Evolutionary conservation across 108 stramenopile genomes (phyloP), one percentile per base, ranked within the genome.

Genomic region (Parietichytrium sp.): DNA sequence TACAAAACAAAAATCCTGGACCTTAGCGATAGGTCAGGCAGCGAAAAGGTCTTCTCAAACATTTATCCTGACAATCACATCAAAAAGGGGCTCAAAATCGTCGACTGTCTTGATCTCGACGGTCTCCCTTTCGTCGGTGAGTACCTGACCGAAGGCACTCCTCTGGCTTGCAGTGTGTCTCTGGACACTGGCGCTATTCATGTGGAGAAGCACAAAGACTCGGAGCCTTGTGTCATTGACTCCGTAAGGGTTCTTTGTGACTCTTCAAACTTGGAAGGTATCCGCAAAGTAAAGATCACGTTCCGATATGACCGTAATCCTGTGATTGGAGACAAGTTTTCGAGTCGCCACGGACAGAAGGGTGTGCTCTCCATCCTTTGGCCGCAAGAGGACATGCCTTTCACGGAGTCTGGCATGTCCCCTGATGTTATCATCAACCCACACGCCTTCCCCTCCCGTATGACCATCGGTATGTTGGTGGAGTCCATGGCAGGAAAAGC

Each of bases 351-450:
- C 87, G 98, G 98, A 27, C 98, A 99, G 84, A 99, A 99, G 88
- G 98, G 98, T 27, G 96, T 97, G 45, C 84, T 98, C 54, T 95
- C 94, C 82, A 95, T 99, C 81, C 83, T 99, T 50, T 99, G 98
- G 98, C 98, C 98, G 7, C 96, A 97, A 81, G 90, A 91, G 10
- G 96, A 99, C 81, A 99, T 99, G 98, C 97, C 98, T 12, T 98
- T 98, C 86, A 95, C 93, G 54, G 98, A 99, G 87, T 90, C 91
- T 80, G 98, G 97, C 16, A 97, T 99, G 38, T 86, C 89, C 45
- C 98, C 98, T 3, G 98, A 99, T 87, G 85, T 97, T 23, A 96
- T 99, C 78, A 97, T 99, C 90, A 99, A 99, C 83, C 98, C 98
- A 7, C 98, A 98, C 82, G 90, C 90, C 29, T 98, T 97, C 54